Conservation (phyloP, 1,284 basidiomycete species). For the Rhodotorula sp. region DNA sequence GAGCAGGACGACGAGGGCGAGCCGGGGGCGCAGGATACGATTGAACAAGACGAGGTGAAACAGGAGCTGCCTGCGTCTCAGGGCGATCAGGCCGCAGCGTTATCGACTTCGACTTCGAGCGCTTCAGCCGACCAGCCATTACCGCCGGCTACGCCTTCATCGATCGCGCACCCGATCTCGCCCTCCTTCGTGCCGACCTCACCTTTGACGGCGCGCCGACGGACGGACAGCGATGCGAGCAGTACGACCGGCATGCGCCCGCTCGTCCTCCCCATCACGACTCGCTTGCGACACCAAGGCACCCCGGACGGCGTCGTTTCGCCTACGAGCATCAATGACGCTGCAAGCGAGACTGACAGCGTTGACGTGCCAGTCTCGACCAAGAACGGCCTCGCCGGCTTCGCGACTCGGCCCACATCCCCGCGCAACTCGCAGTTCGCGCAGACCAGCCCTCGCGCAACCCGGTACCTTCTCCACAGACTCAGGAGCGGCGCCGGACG, state of each 20-base stretch:
- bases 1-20: too few species aligned
- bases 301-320: slow-evolving; percentile 5
- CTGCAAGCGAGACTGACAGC: neutral
- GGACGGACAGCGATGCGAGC: slow-evolving; percentile 1
- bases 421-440: neutral
- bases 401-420: neutral
- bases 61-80: too few species aligned
- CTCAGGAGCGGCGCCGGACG: slow-evolving; percentile 23
- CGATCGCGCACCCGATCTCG: too few species aligned
- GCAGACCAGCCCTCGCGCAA: neutral
- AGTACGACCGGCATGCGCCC: slow-evolving; percentile 8
- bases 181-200: neutral
- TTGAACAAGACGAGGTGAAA: too few species aligned
- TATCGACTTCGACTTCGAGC: too few species aligned
- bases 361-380: neutral
- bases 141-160: too few species aligned
- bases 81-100: too few species aligned
- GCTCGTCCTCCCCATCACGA: slow-evolving; percentile 10
- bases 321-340: slow-evolving; percentile 4
- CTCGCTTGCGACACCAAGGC: neutral
- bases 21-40: too few species aligned
- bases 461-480: neutral
- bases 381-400: neutral
- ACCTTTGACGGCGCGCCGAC: neutral
- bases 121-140: too few species aligned